Conservation (phyloP, 73 alveolate genomes). For the Tetrahymena borealis region DNA sequence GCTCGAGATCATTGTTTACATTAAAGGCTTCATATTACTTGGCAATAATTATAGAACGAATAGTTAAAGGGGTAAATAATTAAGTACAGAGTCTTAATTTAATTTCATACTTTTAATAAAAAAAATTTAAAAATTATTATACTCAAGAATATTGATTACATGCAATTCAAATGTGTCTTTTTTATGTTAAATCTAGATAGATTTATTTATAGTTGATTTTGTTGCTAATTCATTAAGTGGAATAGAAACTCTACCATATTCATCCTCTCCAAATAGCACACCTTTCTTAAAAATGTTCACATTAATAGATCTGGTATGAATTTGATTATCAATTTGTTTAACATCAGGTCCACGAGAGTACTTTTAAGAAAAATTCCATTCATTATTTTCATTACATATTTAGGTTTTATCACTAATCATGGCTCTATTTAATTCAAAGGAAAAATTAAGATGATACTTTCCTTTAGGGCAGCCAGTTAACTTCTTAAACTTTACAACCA, state of each 20-base stretch:
- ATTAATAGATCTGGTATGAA: background rate
- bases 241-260: background rate
- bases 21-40: background rate
- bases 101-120: background rate
- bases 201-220: background rate
- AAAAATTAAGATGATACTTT: background rate
- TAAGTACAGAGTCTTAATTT: background rate
- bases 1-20: background rate
- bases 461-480: background rate
- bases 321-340: background rate
- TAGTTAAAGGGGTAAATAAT: background rate
- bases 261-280: background rate
- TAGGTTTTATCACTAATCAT: background rate
- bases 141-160: background rate
- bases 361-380: background rate
- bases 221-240: background rate
- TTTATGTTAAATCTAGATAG: background rate
- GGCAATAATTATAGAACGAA: background rate
- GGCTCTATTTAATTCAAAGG: background rate
- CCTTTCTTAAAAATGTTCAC: background rate
- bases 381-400: background rate
- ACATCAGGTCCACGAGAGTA: background rate
- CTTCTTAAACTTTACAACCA: background rate
- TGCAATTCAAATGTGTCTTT: background rate
- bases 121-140: background rate